Base-by-base conservation (phyloP, 129 eudicot species). In the Saposhnikovia divaricata region DNA sequence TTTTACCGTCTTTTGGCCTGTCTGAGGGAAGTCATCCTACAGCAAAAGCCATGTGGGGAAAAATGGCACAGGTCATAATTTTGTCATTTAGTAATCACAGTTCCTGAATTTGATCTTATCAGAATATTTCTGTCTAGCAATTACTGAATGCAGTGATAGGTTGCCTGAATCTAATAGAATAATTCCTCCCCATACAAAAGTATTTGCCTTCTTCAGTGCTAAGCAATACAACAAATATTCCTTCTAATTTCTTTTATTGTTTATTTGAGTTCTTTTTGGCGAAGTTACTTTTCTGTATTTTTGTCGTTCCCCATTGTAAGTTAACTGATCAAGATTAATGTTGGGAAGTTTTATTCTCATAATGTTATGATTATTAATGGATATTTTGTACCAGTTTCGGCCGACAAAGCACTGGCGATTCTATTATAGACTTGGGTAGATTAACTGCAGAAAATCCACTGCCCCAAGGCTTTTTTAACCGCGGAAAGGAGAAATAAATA, bases 11-110 rank as follows among this genome's bases (percentile, higher is more conserved):
- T 77, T 96, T 96, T 83, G 97, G 99, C 44, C 87, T 96, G 82
- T 84, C 91, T n/a, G 99, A 96, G 72, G 98, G 87, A 78, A 86
- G 89, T 85, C 46, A 76, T 48, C 82, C 91, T 65, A 92, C 97
- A 16, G 99, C 99, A 57, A 96, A 92, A 83, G 93, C 92, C 71
- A 89, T 96, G 94, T 96, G 99, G 99, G 88, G 86, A 79, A 90
- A 86, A 88, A 96, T 96, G 99, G 84, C 72, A 25, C 91, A 89
- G 94, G 98, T 95, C 80, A 48, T n/a, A 6, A 77, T 66, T 74
- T 11, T 72, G 38, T 46, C 74, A 42, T 65, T 38, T 65, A 39
- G 28, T 80, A 68, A 40, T 70, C 37, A 25, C 12, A 63, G 68
- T 27, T 77, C 3, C 12, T 76, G 39, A 12, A 43, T 73, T 73